Conservation (phyloP, 148 eudicot species). For the Selenicereus undatus region DNA sequence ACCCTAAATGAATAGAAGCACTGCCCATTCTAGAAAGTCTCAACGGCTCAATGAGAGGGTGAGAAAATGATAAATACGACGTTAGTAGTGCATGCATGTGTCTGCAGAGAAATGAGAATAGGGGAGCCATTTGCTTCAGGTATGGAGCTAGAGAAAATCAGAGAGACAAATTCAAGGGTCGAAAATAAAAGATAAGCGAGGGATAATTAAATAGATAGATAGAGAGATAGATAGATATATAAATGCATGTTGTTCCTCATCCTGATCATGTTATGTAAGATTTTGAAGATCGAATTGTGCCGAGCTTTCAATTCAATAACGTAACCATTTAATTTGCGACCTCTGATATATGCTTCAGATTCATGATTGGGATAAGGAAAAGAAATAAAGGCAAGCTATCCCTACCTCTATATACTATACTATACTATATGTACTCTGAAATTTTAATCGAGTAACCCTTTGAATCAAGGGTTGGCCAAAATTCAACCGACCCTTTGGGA, state of each 20-base stretch:
- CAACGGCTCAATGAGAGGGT: not conserved
- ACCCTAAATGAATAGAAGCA: not conserved
- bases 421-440: not conserved
- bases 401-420: too few species aligned
- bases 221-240: not conserved
- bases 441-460: conserved; percentile 16
- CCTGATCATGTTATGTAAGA: conserved; percentile 31
- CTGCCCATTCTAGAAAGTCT: not conserved
- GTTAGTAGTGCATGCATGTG: conserved; percentile 14
- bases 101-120: conserved; percentile 21
- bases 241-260: conserved; percentile 24
- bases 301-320: conserved; percentile 25
- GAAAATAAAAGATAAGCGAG: too few species aligned
- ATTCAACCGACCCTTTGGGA: conserved; percentile 12
- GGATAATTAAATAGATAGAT: not conserved
- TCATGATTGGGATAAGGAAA: conserved; percentile 37
- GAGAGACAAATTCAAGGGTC: too few species aligned
- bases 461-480: not conserved
- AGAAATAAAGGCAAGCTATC: not conserved
- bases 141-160: conserved; percentile 12
- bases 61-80: not conserved
- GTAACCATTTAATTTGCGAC: too few species aligned
- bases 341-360: not conserved
- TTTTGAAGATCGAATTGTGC: conserved; percentile 32
- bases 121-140: conserved; percentile 28